A percentile compares a stretch with the other conserved stretches of the same genome.
phyloP scores from a whole-genome alignment of 2,329 filamentous ascomycete species.

The Penicillium sp. region DNA sequence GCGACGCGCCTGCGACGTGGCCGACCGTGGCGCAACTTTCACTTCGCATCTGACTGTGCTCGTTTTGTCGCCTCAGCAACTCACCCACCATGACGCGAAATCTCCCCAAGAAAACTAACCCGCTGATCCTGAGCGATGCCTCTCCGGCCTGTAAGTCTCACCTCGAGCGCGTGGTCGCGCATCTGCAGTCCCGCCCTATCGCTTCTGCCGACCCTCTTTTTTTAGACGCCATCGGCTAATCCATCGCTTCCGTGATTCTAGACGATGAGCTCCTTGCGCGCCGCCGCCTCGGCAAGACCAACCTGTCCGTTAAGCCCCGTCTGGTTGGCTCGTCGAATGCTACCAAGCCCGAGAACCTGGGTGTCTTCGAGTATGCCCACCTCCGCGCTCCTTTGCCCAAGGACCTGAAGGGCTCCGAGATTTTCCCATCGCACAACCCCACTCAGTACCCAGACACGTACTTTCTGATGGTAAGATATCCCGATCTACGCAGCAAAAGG shows the following conservation, averaged over 20 bases:
- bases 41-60: conserved; percentile 12
- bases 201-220: conserved; percentile 7
- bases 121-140: conserved; percentile 40
- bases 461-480: conserved; percentile 71
- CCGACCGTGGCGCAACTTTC: conserved; percentile 34
- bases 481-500: not conserved
- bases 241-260: conserved; percentile 32
- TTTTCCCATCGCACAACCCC: conserved; percentile 70
- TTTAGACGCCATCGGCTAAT: conserved; percentile 13
- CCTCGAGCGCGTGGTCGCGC: conserved; percentile 15
- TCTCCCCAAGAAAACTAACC: conserved; percentile 45
- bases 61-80: conserved; percentile 8
- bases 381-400: conserved; percentile 87
- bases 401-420: conserved; percentile 79
- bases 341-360: conserved; percentile 66
- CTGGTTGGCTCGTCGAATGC: conserved; percentile 66
- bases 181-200: not conserved
- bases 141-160: conserved; percentile 44
- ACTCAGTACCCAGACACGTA: conserved; percentile 73
- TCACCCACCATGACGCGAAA: conserved; percentile 38
- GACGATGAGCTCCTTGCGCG: conserved; percentile 71
- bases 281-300: conserved; percentile 86
- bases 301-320: conserved; percentile 75
- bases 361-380: conserved; percentile 92
- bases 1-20: conserved; percentile 45